Evolutionary conservation across 129 eudicot genomes (phyloP).

Genomic region (Sambucus nigra): DNA sequence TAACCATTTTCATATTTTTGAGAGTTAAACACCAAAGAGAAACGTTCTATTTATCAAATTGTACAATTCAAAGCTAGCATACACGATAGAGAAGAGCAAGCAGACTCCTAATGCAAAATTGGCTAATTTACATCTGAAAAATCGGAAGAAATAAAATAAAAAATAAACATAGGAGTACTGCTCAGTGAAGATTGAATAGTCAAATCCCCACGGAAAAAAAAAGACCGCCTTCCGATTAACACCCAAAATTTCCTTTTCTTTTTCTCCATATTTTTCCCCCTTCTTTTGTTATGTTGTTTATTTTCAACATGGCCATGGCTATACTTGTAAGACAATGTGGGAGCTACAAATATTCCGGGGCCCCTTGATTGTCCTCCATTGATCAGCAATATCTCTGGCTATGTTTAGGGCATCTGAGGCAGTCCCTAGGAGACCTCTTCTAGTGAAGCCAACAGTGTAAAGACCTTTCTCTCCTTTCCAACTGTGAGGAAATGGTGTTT

Average conservation of each 20-base stretch:
- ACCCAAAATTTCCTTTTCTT: constrained; percentile 16
- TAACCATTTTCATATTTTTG: neutral
- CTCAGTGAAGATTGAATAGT: constrained; percentile 8
- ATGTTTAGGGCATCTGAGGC: constrained; percentile 58
- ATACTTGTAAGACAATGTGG: neutral
- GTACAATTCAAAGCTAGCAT: constrained; percentile 9
- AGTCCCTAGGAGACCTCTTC: constrained; percentile 73
- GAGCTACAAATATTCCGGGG: neutral
- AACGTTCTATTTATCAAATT: constrained; percentile 9
- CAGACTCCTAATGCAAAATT: constrained; percentile 34
- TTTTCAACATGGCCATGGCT: neutral
- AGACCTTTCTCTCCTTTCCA: constrained; percentile 84
- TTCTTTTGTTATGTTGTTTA: constrained; percentile 1
- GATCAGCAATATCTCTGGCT: constrained; percentile 46
- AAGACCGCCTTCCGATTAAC: neutral
- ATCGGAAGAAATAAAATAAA: constrained; percentile 14
- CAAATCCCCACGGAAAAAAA: neutral
- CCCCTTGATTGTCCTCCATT: constrained; percentile 34
- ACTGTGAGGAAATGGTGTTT: constrained; percentile 61
- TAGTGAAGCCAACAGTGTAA: constrained; percentile 74
- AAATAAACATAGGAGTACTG: constrained; percentile 17
- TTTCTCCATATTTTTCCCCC: neutral
- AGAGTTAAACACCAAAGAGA: neutral
- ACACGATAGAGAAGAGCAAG: constrained; percentile 16
- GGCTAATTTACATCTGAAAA: constrained; percentile 39